A percentile compares a stretch with the other conserved stretches of the same genome.
phyloP scores from a whole-genome alignment of 2,329 filamentous ascomycete genomes.

The Chrysoporthe puriensis region DNA sequence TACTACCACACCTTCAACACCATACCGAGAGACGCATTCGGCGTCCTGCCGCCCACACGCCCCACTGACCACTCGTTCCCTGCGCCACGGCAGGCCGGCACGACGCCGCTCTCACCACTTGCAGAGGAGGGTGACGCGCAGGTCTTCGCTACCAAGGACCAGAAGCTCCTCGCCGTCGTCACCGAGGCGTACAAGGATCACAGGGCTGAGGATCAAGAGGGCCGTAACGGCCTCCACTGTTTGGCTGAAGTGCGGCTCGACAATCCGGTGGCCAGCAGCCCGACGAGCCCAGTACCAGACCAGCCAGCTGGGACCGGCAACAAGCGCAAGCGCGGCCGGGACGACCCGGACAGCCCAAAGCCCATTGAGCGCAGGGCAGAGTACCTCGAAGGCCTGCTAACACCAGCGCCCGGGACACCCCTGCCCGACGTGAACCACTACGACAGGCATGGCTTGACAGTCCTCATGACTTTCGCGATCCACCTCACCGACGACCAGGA shows the following conservation, averaged over 20 bases:
- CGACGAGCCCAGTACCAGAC: constrained; percentile 28
- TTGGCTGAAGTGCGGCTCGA: constrained; percentile 58
- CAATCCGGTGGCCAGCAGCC: constrained; percentile 15
- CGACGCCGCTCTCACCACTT: constrained; percentile 25
- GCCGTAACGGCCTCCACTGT: constrained; percentile 61
- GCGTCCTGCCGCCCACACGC: constrained; percentile 37
- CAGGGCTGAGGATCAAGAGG: constrained; percentile 45
- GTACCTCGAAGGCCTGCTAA: constrained; percentile 36
- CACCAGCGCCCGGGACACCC: constrained; percentile 26
- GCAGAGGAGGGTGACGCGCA: constrained; percentile 30
- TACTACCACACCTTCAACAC: background rate
- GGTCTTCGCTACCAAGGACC: constrained; percentile 37
- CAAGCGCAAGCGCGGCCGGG: constrained; percentile 45
- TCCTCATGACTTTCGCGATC: constrained; percentile 58
- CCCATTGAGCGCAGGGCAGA: constrained; percentile 32
- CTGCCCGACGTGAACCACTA: constrained; percentile 53
- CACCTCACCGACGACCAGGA: constrained; percentile 56
- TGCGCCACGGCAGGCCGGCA: constrained; percentile 26
- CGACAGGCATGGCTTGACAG: constrained; percentile 55
- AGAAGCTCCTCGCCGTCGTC: constrained; percentile 44
- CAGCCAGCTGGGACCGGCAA: constrained; percentile 34
- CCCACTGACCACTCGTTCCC: constrained; percentile 15
- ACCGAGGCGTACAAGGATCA: constrained; percentile 40
- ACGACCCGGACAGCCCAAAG: constrained; percentile 33
- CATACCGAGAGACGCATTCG: constrained; percentile 55